Evolutionary conservation across 192 early-diverging fungal genomes (phyloP), one percentile per base, ranked within the genome.

Genomic region (Coemansia erecta): DNA sequence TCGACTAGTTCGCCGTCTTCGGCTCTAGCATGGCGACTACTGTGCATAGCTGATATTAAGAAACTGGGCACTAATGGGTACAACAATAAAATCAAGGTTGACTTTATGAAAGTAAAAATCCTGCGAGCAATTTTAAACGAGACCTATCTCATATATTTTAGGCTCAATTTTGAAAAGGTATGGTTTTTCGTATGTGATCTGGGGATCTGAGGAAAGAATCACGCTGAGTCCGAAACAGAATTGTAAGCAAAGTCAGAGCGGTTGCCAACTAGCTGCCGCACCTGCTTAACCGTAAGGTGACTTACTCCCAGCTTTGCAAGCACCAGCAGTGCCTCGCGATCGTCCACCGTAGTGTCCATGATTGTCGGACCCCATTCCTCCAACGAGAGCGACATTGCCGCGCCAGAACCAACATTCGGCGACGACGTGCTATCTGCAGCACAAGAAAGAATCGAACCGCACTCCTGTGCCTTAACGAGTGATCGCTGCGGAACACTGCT

Each of bases 261-360:
- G 26, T 41, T 49, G 23, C 42, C 22, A 9, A 77, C 57, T 15
- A 77, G 64, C 56, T 48, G 57, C 11, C 61, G 68, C 11, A 63
- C 64, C 37, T 77, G 57, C 23, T 61, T 58, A 58, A 66, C 41
- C 11, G 64, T 60, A 31, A 77, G 24, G 43, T 40, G 53, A 2
- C 21, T 46, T 40, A 77, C 64, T 8, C 74, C 74, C 11, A 77
- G 58, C 61, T 77, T 77, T 3, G 46, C 40, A 22, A 77, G 58
- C 13, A 77, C 39, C 53, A 61, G 19, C 26, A 37, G 18, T 3
- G 68, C 65, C 45, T 77, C 74, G 2, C 21, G 49, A 26, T 55
- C 56, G 28, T 70, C 68, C 0, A 61, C 35, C 15, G 64, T 23
- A 6, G 58, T 8, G 44, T 67, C 58, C 18, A 56, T 43, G 22